These are phyloP conservation scores for Elaeis guineensis DNA, from an alignment of 176 grass and related monocot species.

Conservation along the genomic window DNA sequence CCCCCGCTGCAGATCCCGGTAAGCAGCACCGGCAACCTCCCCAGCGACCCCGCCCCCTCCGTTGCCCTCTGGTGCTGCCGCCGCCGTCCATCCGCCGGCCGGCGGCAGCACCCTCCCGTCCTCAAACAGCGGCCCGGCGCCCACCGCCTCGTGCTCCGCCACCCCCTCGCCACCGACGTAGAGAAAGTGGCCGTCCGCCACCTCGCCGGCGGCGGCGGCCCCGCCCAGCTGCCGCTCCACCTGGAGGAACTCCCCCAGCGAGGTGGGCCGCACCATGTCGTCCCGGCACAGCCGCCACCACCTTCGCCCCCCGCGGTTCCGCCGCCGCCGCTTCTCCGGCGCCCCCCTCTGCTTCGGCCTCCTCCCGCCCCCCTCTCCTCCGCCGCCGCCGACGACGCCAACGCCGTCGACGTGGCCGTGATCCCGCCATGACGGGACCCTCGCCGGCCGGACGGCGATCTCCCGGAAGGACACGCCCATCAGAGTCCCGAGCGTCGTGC, in stretches of 20 bases:
- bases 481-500: slow-evolving; percentile 33
- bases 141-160: slow-evolving; percentile 12
- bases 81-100: slow-evolving; percentile 4
- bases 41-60: not conserved
- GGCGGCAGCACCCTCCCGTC: slow-evolving; percentile 28
- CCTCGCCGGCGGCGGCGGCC: slow-evolving; percentile 5
- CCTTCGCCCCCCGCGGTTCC: slow-evolving; percentile 1
- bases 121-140: slow-evolving; percentile 24
- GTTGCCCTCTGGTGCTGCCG: slow-evolving; percentile 8
- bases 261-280: slow-evolving; percentile 19
- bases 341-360: slow-evolving; percentile 7
- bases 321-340: slow-evolving; percentile 1
- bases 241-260: slow-evolving; percentile 38
- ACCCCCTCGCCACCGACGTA: not conserved
- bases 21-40: slow-evolving; percentile 24
- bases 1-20: slow-evolving; percentile 29
- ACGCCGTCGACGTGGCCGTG: not conserved
- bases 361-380: not conserved
- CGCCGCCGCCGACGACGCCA: not conserved
- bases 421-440: not conserved
- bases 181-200: no score
- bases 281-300: slow-evolving; percentile 28
- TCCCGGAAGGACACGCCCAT: slow-evolving; percentile 31
- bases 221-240: slow-evolving; percentile 19
- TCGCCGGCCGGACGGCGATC: slow-evolving; percentile 6